phyloP scores from a whole-genome alignment of 2,329 filamentous ascomycete species.

The Remersonia thermophila region DNA sequence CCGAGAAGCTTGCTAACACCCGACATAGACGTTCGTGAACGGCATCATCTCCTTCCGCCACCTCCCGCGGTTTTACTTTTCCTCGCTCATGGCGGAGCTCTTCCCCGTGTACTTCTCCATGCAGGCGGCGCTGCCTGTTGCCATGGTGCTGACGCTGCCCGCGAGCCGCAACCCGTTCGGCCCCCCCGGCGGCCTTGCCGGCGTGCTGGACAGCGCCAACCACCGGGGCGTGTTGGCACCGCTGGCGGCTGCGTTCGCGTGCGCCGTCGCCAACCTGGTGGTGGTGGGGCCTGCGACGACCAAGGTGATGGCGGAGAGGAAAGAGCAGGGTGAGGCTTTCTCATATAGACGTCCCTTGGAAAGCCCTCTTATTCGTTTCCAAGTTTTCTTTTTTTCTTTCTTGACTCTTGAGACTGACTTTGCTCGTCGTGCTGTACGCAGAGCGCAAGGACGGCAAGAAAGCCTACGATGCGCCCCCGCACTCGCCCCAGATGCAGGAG shows the following conservation, averaged over 20 bases:
- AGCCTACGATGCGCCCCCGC: conserved; percentile 64
- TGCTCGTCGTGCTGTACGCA: too few relatives aligned
- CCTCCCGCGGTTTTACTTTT: conserved; percentile 70
- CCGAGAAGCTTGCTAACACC: too few relatives aligned
- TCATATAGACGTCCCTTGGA: too few relatives aligned
- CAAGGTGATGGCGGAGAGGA: conserved; percentile 60
- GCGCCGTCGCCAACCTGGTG: conserved; percentile 56
- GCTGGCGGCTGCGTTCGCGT: conserved; percentile 56
- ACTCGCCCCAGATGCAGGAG: conserved; percentile 71
- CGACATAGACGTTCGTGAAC: conserved; percentile 51
- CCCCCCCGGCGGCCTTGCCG: conserved; percentile 40
- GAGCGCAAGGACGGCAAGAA: conserved; percentile 85
- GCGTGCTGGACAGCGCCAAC: conserved; percentile 48
- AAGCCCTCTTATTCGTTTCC: not conserved
- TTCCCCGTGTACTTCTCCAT: conserved; percentile 85
- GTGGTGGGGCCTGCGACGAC: conserved; percentile 66
- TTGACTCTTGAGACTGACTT: too few relatives aligned
- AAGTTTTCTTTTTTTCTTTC: too few relatives aligned
- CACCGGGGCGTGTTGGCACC: conserved; percentile 55
- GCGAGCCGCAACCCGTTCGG: conserved; percentile 33
- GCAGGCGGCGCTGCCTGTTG: conserved; percentile 61
- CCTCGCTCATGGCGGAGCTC: conserved; percentile 62
- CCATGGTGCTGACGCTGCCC: conserved; percentile 71
- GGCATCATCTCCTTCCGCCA: conserved; percentile 64
- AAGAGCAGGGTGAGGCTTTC: conserved; percentile 59